Base-by-base conservation (phyloP, 306 rosid species). In the Cucurbita moschata region DNA sequence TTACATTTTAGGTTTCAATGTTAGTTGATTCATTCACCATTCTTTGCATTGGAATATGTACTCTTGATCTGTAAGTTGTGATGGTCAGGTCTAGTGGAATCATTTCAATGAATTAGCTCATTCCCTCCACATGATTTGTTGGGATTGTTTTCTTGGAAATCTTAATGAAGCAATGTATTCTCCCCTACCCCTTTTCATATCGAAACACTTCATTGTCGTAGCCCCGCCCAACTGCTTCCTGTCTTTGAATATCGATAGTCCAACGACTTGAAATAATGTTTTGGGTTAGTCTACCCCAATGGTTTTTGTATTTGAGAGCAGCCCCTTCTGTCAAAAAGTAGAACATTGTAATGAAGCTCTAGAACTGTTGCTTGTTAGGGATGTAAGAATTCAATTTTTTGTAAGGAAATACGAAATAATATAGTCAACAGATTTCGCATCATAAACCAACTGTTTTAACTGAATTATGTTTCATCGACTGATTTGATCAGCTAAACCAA, bases 71-170 rank as follows among this genome's bases (percentile, higher is more conserved):
- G 72, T 66, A 66, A 66, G 72, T 66, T n/a, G 15, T n/a, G 40
- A 40, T 40, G 71, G 13, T 40, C 67, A 14, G 67, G 46, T 43
- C 10, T 44, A 66, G 53, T 43, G 39, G 54, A 64, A 43, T 44
- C 38, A 66, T 43, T 66, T 67, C 56, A 68, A 68, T 68, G 57
- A 68, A 68, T 47, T 51, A 23, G 23, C 73, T 47, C 56, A 67
- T 67, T 68, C 42, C 43, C 43, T 68, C 26, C 73, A 23, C 73
- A 23, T 68, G 43, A 46, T 23, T 14, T 68, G 57, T 54, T 37
- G 14, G 14, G 54, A 39, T 39, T 39, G 70, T 64, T 64, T 39
- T 30, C 15, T 64, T 42, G 49, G 35, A 40, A 15, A 61, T 14
- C 38, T 62, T 15, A 62, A 15, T 15, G 23, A 14, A 15, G 47